These are phyloP conservation scores for Boletus sp. DNA, from an alignment of 768 basidiomycete species.

Conservation along the genomic window DNA sequence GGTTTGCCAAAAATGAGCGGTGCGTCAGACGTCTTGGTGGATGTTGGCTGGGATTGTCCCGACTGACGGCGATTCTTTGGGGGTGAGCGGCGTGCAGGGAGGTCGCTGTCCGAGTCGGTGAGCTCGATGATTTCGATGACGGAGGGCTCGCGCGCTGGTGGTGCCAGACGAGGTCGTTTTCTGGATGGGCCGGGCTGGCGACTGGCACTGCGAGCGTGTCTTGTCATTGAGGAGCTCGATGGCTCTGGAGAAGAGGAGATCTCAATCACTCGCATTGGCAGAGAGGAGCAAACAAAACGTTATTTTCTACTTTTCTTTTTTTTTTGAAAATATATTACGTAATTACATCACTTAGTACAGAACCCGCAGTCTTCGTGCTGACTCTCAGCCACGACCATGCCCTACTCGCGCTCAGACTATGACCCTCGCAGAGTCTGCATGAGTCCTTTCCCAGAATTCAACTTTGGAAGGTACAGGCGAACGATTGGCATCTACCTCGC, in stretches of 20 bases:
- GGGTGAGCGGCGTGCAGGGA: neutral
- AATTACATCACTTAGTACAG: conserved; percentile 1
- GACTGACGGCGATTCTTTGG: neutral
- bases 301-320: neutral
- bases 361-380: neutral
- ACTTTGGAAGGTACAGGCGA: conserved; percentile 73
- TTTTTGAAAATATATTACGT: no score
- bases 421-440: conserved; percentile 87
- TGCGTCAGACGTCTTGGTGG: neutral
- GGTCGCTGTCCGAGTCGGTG: conserved; percentile 49
- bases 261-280: conserved; percentile 25
- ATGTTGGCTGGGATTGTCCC: conserved; percentile 5
- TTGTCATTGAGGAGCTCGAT: conserved; percentile 4
- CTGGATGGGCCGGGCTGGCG: conserved; percentile 18
- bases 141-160: conserved; percentile 6
- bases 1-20: conserved; percentile 15
- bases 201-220: conserved; percentile 20
- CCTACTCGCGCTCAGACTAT: conserved; percentile 69
- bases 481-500: conserved; percentile 88
- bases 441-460: conserved; percentile 79
- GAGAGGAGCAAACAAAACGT: neutral
- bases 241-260: conserved; percentile 29
- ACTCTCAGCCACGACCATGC: conserved; percentile 20
- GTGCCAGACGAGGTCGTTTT: conserved; percentile 11
- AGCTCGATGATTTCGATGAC: conserved; percentile 45